phyloP scores from a whole-genome alignment of 169 alveolate species.

The Fabrea salina region DNA sequence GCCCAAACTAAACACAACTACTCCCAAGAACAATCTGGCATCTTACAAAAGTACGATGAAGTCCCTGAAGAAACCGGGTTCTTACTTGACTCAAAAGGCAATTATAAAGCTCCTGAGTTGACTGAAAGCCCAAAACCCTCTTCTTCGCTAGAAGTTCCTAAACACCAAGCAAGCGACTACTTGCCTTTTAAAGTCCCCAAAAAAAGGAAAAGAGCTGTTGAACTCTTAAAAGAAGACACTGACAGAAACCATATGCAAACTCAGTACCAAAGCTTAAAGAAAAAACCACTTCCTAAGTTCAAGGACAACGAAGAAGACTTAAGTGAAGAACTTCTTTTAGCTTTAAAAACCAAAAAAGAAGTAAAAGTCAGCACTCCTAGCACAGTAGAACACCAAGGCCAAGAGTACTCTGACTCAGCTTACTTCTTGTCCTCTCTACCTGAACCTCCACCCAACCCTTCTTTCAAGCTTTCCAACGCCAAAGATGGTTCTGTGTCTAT shows the following conservation, averaged over 20 bases:
- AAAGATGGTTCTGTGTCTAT: conserved; percentile 39
- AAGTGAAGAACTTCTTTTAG: neutral
- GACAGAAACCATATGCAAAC: neutral
- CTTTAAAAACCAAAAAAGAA: neutral
- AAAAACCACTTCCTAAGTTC: too few relatives aligned
- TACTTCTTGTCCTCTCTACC: neutral
- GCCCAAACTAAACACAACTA: neutral
- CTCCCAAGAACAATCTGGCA: neutral
- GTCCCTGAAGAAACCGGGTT: neutral
- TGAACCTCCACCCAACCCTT: neutral
- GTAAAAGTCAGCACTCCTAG: neutral
- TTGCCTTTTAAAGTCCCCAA: neutral
- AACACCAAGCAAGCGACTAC: neutral
- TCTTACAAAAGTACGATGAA: neutral
- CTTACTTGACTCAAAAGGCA: neutral
- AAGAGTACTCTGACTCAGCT: neutral
- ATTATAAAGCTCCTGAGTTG: neutral
- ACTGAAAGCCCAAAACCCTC: neutral
- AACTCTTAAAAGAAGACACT: neutral
- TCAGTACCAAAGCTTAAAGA: neutral
- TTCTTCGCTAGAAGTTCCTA: neutral
- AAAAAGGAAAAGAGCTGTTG: neutral
- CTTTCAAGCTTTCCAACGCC: conserved; percentile 28
- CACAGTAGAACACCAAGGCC: neutral
- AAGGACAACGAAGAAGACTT: neutral